These are phyloP conservation scores for Eustoma russellianum DNA, from an alignment of 257 asterid genomes.

Conservation along the genomic window DNA sequence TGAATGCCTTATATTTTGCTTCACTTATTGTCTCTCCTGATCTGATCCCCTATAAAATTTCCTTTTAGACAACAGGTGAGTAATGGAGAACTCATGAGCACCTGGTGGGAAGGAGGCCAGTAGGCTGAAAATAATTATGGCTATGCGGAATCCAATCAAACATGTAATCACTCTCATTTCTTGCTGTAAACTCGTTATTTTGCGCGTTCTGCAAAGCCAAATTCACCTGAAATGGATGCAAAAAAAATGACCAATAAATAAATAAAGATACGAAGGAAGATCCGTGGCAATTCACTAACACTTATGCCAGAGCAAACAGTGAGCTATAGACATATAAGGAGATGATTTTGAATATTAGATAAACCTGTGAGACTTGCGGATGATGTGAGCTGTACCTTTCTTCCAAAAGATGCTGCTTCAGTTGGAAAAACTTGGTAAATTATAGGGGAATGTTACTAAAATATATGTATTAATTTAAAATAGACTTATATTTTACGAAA, in stretches of 20 bases:
- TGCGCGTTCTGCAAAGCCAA: slow-evolving; percentile 26
- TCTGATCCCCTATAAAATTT: no score
- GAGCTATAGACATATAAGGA: no score
- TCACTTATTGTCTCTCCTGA: no score
- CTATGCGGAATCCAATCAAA: slow-evolving; percentile 69
- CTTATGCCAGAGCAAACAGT: no score
- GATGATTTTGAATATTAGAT: not conserved
- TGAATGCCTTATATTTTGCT: no score
- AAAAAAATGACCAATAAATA: not conserved
- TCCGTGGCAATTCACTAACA: not conserved
- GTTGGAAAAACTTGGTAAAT: not conserved
- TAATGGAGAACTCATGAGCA: not conserved
- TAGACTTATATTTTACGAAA: no score
- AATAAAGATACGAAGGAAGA: no score
- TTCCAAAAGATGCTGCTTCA: slow-evolving; percentile 48
- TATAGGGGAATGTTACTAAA: not conserved
- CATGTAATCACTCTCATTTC: slow-evolving; percentile 22
- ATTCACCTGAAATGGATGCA: slow-evolving; percentile 33
- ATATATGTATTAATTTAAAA: no score
- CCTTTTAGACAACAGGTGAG: no score
- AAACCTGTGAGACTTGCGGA: slow-evolving; percentile 43
- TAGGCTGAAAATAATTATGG: slow-evolving; percentile 65
- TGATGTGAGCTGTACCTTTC: slow-evolving; percentile 37
- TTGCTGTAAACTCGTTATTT: slow-evolving; percentile 28
- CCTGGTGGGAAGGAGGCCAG: slow-evolving; percentile 63